Conservation (phyloP, 2,329 filamentous ascomycete genomes). For the Drechslera avenae region DNA sequence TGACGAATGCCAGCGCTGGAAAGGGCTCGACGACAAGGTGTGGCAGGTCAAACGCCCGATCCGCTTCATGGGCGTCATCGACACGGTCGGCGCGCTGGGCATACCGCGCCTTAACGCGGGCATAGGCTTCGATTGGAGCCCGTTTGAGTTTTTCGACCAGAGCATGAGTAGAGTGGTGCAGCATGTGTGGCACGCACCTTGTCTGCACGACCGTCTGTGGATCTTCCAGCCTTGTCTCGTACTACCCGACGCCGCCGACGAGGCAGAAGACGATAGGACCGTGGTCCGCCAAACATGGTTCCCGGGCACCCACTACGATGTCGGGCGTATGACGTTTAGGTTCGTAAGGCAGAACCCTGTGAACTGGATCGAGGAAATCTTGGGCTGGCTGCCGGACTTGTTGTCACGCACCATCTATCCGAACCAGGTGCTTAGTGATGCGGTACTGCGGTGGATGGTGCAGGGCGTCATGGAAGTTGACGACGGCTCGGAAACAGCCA, state of each 20-base stretch:
- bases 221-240: constrained; percentile 36
- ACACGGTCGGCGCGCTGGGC: constrained; percentile 44
- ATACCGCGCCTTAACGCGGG: constrained; percentile 44
- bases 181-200: constrained; percentile 41
- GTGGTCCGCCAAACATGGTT: constrained; percentile 43
- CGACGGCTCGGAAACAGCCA: constrained; percentile 2
- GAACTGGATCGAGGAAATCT: constrained; percentile 33
- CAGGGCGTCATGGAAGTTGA: constrained; percentile 30
- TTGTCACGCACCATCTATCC: constrained; percentile 39
- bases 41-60: constrained; percentile 42
- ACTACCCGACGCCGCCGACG: neutral
- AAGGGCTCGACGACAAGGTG: constrained; percentile 22
- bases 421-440: constrained; percentile 41
- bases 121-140: constrained; percentile 43
- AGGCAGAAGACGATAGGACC: constrained; percentile 13
- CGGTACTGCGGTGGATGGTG: constrained; percentile 40
- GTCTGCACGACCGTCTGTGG: constrained; percentile 44
- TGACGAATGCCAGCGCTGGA: constrained; percentile 25
- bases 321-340: constrained; percentile 44
- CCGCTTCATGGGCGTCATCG: constrained; percentile 41
- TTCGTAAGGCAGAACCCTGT: constrained; percentile 38
- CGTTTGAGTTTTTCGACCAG: constrained; percentile 47
- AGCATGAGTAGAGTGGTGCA: constrained; percentile 39
- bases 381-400: constrained; percentile 35
- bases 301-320: constrained; percentile 46